Percentiles rank a stretch among this genome's conserved stretches.
These are phyloP conservation scores for Wickerhamomyces strasburgensis DNA, from an alignment of 805 yeast species.

Conservation along the genomic window DNA sequence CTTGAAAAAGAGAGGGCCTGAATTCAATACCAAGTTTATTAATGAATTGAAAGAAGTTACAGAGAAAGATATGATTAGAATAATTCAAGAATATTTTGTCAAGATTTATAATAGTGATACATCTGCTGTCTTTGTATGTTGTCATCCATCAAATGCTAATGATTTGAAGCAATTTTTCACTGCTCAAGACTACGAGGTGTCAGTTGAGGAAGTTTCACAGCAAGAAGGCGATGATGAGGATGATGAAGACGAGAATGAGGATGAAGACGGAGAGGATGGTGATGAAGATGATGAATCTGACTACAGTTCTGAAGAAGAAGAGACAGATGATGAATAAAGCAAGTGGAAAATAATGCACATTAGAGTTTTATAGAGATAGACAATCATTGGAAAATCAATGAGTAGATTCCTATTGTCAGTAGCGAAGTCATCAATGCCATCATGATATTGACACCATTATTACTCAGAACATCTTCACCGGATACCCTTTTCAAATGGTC, in stretches of 20 bases:
- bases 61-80: conserved; percentile 43
- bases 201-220: conserved; percentile 45
- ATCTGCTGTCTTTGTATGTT: conserved; percentile 63
- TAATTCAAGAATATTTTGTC: conserved; percentile 53
- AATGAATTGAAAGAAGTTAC: conserved; percentile 47
- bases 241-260: conserved; percentile 16
- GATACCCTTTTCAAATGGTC: conserved; percentile 24
- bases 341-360: neutral
- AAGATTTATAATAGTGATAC: conserved; percentile 55
- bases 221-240: conserved; percentile 11
- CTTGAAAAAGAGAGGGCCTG: conserved; percentile 65
- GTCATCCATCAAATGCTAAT: conserved; percentile 62
- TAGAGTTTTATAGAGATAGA: neutral
- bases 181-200: conserved; percentile 54
- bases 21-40: conserved; percentile 53
- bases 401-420: conserved; percentile 26
- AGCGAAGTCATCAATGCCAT: conserved; percentile 30
- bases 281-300: conserved; percentile 16
- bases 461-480: conserved; percentile 33
- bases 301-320: conserved; percentile 4
- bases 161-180: conserved; percentile 43
- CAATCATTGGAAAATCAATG: conserved; percentile 4
- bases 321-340: conserved; percentile 1
- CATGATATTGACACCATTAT: conserved; percentile 35
- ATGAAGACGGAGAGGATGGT: conserved; percentile 19